phyloP scores from a whole-genome alignment of 2,329 filamentous ascomycete species.

The Xylariaceae sp. region DNA sequence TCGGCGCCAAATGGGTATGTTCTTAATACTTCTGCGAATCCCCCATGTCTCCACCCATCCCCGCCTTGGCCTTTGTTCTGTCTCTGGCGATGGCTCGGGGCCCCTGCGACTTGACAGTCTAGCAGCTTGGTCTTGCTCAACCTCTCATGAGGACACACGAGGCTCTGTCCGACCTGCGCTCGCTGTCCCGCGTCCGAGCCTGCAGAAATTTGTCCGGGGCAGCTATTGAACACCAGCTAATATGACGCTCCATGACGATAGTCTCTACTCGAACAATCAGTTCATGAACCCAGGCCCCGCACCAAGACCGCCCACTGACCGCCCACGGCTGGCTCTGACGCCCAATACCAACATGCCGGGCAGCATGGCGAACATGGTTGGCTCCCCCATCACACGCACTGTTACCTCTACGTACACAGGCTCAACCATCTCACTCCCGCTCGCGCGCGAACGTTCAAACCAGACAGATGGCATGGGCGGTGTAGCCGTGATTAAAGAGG shows the following conservation, averaged over 20 bases:
- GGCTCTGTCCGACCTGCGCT: too few species aligned
- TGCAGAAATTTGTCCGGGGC: neutral
- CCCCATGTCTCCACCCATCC: neutral
- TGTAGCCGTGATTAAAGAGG: slow-evolving; percentile 74
- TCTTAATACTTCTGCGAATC: slow-evolving; percentile 6
- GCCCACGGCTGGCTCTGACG: slow-evolving; percentile 77
- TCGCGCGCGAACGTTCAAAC: slow-evolving; percentile 59
- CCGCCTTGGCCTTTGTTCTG: neutral
- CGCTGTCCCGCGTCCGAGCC: neutral
- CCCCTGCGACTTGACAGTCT: neutral
- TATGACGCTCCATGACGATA: slow-evolving; percentile 26
- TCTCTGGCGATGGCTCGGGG: neutral
- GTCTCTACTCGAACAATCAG: slow-evolving; percentile 59
- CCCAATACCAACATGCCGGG: slow-evolving; percentile 72
- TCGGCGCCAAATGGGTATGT: slow-evolving; percentile 31
- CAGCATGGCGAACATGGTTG: slow-evolving; percentile 75
- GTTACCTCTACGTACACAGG: slow-evolving; percentile 66
- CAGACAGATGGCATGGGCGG: slow-evolving; percentile 63
- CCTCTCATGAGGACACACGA: neutral
- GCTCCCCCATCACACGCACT: slow-evolving; percentile 67
- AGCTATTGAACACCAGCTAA: slow-evolving; percentile 11
- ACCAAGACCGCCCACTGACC: slow-evolving; percentile 81
- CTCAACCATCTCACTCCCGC: slow-evolving; percentile 70
- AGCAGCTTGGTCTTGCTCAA: neutral
- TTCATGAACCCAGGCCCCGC: slow-evolving; percentile 98